A percentile compares a stretch with the other conserved stretches of the same genome.
Conservation (phyloP, 768 basidiomycete genomes). For the Russula brevipes region DNA sequence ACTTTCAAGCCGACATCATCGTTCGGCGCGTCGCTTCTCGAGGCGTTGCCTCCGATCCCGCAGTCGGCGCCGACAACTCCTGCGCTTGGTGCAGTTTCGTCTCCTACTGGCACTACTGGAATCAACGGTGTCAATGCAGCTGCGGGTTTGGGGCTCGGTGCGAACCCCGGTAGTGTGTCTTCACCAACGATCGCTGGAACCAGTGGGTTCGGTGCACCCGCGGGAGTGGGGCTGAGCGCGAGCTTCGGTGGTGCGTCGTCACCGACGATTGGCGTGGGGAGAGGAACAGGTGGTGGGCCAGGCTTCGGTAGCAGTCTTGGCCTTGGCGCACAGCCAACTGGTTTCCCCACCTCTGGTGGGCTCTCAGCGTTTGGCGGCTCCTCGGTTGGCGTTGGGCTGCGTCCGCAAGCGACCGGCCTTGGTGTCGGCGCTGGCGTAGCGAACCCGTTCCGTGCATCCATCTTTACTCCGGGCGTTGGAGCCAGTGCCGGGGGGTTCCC, state of each 20-base stretch:
- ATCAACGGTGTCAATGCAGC: not conserved
- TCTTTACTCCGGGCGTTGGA: conserved; percentile 28
- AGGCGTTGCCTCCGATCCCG: conserved; percentile 60
- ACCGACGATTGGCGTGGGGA: conserved; percentile 3
- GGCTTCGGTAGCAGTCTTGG: conserved; percentile 8
- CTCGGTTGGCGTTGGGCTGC: conserved; percentile 32
- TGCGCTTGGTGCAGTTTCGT: conserved; percentile 4
- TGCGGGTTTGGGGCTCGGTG: conserved; percentile 2
- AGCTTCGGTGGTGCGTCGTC: not conserved
- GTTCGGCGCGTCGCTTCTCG: conserved; percentile 49
- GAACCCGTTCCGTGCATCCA: conserved; percentile 43
- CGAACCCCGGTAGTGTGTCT: not conserved
- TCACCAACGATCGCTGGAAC: not conserved
- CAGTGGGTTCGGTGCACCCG: not conserved
- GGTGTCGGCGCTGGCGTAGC: conserved; percentile 33
- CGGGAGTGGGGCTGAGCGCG: conserved; percentile 5
- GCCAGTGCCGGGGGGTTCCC: conserved; percentile 27
- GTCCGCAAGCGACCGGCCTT: conserved; percentile 38
- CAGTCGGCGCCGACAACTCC: conserved; percentile 51
- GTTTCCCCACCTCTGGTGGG: conserved; percentile 16
- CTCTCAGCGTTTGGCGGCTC: conserved; percentile 10
- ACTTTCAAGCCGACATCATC: conserved; percentile 51
- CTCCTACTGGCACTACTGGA: not conserved
- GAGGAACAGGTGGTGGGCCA: conserved; percentile 10
- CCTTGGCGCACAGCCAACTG: conserved; percentile 25